phyloP scores from a whole-genome alignment of 176 grass and related monocot genomes.

The Carex cristatella region DNA sequence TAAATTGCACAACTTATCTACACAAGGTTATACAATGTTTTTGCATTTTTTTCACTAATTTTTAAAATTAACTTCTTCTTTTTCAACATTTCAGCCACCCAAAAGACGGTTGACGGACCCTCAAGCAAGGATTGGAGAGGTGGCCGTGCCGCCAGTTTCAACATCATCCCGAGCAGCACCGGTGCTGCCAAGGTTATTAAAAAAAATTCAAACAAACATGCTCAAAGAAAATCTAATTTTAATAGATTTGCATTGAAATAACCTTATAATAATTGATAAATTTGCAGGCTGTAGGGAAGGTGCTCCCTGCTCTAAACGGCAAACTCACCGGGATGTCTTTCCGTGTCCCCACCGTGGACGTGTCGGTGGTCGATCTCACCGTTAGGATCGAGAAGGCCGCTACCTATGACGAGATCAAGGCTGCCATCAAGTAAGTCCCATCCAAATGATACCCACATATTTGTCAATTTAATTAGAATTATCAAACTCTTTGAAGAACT shows the following conservation, averaged over 20 bases:
- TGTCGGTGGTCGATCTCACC: slow-evolving; percentile 66
- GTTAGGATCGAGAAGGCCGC: slow-evolving; percentile 67
- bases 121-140: slow-evolving; percentile 84
- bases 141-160: slow-evolving; percentile 79
- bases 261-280: not conserved
- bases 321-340: slow-evolving; percentile 80
- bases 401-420: slow-evolving; percentile 73
- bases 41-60: not conserved
- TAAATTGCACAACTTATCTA: no score
- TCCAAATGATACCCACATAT: not conserved
- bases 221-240: not conserved
- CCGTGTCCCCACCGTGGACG: slow-evolving; percentile 69
- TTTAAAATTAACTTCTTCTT: not conserved
- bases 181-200: slow-evolving; percentile 65
- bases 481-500: not conserved
- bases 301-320: slow-evolving; percentile 64
- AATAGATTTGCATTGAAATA: not conserved
- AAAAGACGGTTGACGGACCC: slow-evolving; percentile 80
- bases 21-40: not conserved
- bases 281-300: slow-evolving; percentile 60
- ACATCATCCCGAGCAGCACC: slow-evolving; percentile 88
- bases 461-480: not conserved
- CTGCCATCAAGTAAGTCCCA: slow-evolving; percentile 57
- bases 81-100: slow-evolving; percentile 43
- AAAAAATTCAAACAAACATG: not conserved